phyloP scores from a whole-genome alignment of 129 eudicot genomes.

The Flaveria bidentis region DNA sequence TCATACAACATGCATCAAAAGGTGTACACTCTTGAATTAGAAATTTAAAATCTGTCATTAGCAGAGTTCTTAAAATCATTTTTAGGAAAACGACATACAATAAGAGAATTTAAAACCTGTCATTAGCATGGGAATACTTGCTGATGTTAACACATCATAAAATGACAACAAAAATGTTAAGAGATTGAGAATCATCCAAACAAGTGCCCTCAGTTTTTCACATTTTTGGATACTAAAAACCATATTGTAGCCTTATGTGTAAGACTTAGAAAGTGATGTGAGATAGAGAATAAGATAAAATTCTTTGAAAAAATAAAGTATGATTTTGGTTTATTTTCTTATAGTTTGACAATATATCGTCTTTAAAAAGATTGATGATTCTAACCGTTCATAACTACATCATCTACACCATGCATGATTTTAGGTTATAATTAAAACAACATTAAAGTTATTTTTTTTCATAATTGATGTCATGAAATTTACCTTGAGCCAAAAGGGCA shows the following conservation, averaged over 20 bases:
- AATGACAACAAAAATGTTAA: slow-evolving; percentile 41
- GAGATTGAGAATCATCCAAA: slow-evolving; percentile 55
- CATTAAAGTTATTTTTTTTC: not conserved
- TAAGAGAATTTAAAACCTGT: not conserved
- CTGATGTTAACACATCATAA: slow-evolving; percentile 67
- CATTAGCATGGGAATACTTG: slow-evolving; percentile 34
- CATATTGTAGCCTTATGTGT: slow-evolving; percentile 72
- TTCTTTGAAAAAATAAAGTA: not conserved
- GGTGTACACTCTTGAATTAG: slow-evolving; percentile 24
- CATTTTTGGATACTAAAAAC: slow-evolving; percentile 48
- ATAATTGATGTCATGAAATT: slow-evolving; percentile 20
- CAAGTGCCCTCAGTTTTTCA: slow-evolving; percentile 69
- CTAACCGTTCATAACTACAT: not conserved
- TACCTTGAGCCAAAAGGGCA: slow-evolving; percentile 94
- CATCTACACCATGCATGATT: slow-evolving; percentile 6
- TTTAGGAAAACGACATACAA: not conserved
- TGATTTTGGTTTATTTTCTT: slow-evolving; percentile 4
- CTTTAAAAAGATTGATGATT: too few relatives aligned
- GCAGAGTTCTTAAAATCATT: not conserved
- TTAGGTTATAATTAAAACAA: not conserved
- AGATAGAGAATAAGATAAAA: slow-evolving; percentile 47
- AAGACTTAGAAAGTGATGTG: slow-evolving; percentile 67
- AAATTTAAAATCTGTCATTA: slow-evolving; percentile 17
- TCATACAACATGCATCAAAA: slow-evolving; percentile 18
- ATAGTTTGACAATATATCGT: too few relatives aligned